A percentile compares a stretch with the other conserved stretches of the same genome.
phyloP scores from a whole-genome alignment of 495 filamentous ascomycete genomes.

The Lepraria neglecta region DNA sequence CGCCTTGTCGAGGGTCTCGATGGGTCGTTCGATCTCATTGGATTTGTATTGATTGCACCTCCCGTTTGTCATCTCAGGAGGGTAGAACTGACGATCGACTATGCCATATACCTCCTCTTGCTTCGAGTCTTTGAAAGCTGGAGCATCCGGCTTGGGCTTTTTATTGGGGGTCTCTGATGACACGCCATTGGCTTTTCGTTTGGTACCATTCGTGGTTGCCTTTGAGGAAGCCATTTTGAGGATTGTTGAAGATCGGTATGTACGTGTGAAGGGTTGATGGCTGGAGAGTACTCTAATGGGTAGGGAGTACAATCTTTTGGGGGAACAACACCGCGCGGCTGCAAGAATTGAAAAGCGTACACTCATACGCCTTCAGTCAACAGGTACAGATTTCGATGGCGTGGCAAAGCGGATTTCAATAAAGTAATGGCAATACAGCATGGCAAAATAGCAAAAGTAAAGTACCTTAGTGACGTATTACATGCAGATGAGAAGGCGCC shows the following conservation, averaged over 20 bases:
- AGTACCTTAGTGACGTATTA: background rate
- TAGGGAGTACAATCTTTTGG: background rate
- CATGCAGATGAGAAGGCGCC: background rate
- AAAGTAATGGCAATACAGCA: background rate
- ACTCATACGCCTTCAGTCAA: background rate
- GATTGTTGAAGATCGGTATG: background rate
- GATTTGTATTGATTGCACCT: slow-evolving; percentile 66
- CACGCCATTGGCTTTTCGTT: slow-evolving; percentile 22
- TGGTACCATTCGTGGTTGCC: slow-evolving; percentile 7
- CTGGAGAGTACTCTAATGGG: background rate
- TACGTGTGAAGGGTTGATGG: background rate
- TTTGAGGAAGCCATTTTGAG: slow-evolving; percentile 12
- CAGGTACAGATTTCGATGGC: background rate
- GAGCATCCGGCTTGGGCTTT: slow-evolving; percentile 19
- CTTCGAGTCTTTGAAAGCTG: slow-evolving; percentile 20
- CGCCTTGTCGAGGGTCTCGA: slow-evolving; percentile 53
- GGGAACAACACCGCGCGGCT: background rate
- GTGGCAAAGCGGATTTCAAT: too few relatives aligned
- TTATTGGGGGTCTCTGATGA: slow-evolving; percentile 16
- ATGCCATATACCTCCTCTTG: slow-evolving; percentile 61
- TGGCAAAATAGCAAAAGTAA: background rate
- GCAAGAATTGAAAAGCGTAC: background rate
- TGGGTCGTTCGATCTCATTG: slow-evolving; percentile 60
- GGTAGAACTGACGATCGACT: slow-evolving; percentile 75
- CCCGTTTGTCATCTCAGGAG: slow-evolving; percentile 72